phyloP scores from a whole-genome alignment of 441 rosid species.

The Erodium trifolium region DNA sequence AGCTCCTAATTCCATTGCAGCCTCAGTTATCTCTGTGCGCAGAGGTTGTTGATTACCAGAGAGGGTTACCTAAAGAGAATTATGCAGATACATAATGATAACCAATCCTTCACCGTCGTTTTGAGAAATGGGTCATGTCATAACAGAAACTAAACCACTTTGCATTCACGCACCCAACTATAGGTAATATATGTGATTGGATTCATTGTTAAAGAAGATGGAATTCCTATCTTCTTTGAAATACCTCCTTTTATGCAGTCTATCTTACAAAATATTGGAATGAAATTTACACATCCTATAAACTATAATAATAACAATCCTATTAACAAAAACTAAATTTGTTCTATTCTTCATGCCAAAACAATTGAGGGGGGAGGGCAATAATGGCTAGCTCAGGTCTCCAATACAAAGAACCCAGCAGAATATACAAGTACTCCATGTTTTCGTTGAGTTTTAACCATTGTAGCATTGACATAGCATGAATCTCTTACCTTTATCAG shows the following conservation, averaged over 20 bases:
- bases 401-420: neutral
- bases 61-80: slow-evolving; percentile 47
- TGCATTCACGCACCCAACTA: neutral
- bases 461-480: neutral
- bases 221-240: no score
- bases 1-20: slow-evolving; percentile 87
- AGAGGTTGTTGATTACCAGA: slow-evolving; percentile 87
- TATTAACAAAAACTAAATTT: neutral
- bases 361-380: neutral
- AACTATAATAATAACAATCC: neutral
- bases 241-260: no score
- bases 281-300: neutral
- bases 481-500: slow-evolving; percentile 58
- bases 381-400: neutral
- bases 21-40: slow-evolving; percentile 87
- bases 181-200: neutral
- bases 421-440: neutral
- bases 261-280: neutral
- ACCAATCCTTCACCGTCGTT: no score
- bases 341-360: neutral
- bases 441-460: neutral
- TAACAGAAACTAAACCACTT: neutral
- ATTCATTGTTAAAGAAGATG: neutral
- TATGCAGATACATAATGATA: neutral
- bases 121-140: no score